Percentiles rank a stretch among this genome's conserved stretches.
phyloP scores from a whole-genome alignment of 495 filamentous ascomycete genomes.

The Podospora tetraspora region DNA sequence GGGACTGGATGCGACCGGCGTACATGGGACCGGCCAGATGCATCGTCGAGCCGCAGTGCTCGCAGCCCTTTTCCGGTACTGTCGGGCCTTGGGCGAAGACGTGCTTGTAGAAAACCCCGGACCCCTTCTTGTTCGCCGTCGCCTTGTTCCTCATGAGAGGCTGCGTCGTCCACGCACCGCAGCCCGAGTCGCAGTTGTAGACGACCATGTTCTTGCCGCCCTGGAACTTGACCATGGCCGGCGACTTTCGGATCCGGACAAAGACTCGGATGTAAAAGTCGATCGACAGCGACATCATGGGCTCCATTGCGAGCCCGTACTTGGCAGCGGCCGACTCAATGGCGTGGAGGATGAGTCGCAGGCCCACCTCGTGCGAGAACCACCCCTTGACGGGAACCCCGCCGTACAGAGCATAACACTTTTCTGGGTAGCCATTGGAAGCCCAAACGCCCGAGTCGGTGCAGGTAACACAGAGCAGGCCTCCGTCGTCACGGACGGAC shows the following conservation, averaged over 20 bases:
- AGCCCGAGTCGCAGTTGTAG: constrained; percentile 85
- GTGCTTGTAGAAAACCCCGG: constrained; percentile 65
- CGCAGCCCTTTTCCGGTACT: constrained; percentile 52
- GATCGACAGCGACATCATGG: constrained; percentile 83
- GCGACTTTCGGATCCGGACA: constrained; percentile 70
- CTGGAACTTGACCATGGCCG: constrained; percentile 79
- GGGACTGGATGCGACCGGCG: constrained; percentile 80
- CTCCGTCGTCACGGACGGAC: constrained; percentile 71
- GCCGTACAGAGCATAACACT: constrained; percentile 85
- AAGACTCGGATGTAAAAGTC: constrained; percentile 95
- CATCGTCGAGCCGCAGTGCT: constrained; percentile 80
- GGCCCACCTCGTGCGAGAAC: constrained; percentile 81
- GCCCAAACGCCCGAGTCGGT: constrained; percentile 94
- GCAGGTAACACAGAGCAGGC: constrained; percentile 90
- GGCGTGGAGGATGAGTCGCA: constrained; percentile 76
- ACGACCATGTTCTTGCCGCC: constrained; percentile 88
- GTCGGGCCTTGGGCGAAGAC: constrained; percentile 63
- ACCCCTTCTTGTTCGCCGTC: constrained; percentile 62
- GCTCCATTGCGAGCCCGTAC: constrained; percentile 89
- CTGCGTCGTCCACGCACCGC: constrained; percentile 81
- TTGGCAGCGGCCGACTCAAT: constrained; percentile 72
- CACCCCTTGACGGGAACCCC: constrained; percentile 77
- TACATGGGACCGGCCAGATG: constrained; percentile 93
- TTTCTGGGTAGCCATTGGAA: constrained; percentile 87
- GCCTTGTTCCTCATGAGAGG: constrained; percentile 60